A percentile compares a stretch with the other conserved stretches of the same genome.
Conservation (phyloP, 2,329 filamentous ascomycete genomes). For the Pyrenochaeta sp. region DNA sequence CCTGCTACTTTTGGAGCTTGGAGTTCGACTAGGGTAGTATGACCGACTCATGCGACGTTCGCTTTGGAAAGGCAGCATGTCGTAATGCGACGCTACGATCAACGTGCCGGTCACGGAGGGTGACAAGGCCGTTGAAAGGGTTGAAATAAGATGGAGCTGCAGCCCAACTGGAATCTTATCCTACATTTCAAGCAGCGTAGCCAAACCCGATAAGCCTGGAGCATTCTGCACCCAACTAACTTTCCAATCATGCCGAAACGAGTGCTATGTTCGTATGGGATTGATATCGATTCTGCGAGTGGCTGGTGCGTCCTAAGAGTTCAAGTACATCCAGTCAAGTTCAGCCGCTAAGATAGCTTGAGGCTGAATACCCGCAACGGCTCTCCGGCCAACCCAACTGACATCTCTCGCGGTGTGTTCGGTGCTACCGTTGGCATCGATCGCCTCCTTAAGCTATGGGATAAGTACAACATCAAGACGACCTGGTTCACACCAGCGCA, state of each 20-base stretch:
- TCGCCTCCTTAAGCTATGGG: slow-evolving; percentile 52
- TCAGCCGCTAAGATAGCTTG: neutral
- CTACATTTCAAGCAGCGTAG: neutral
- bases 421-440: slow-evolving; percentile 53
- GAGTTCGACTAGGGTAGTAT: neutral
- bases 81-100: neutral
- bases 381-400: slow-evolving; percentile 48
- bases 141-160: slow-evolving; percentile 4
- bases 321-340: neutral
- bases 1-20: slow-evolving; percentile 3
- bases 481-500: slow-evolving; percentile 56
- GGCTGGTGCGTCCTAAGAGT: slow-evolving; percentile 34
- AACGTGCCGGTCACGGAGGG: neutral
- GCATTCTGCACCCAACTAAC: neutral
- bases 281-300: slow-evolving; percentile 54
- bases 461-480: slow-evolving; percentile 53
- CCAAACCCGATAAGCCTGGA: neutral
- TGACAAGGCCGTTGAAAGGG: neutral
- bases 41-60: neutral
- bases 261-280: slow-evolving; percentile 52
- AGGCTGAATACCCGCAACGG: slow-evolving; percentile 55
- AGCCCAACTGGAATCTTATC: neutral
- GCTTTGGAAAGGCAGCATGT: neutral
- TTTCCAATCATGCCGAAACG: slow-evolving; percentile 43
- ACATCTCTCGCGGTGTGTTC: slow-evolving; percentile 52